Evolutionary conservation across 805 yeast genomes (phyloP).

Genomic region (Saitoella complicata): DNA sequence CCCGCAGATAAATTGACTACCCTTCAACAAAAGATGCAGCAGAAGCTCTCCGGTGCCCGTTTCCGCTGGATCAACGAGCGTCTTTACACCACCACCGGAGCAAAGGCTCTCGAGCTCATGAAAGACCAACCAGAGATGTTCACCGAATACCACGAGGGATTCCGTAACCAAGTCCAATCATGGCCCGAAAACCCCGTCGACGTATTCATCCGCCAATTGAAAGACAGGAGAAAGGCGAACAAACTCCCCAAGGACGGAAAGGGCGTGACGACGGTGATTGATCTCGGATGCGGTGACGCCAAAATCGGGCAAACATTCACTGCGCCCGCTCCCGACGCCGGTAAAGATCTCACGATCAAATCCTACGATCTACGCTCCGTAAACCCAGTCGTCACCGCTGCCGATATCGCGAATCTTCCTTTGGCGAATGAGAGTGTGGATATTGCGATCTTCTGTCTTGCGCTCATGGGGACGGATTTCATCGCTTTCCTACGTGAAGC

Average conservation of each 20-base stretch:
- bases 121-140: constrained; percentile 72
- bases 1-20: constrained; percentile 44
- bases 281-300: constrained; percentile 99
- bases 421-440: constrained; percentile 62
- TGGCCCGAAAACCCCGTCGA: constrained; percentile 99
- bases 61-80: constrained; percentile 98
- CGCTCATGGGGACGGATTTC: constrained; percentile 95
- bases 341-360: constrained; percentile 42
- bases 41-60: constrained; percentile 82
- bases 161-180: constrained; percentile 80
- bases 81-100: constrained; percentile 73
- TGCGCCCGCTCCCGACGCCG: constrained; percentile 23
- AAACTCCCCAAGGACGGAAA: constrained; percentile 36
- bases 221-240: constrained; percentile 14
- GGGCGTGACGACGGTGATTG: constrained; percentile 68
- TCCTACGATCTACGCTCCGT: constrained; percentile 71
- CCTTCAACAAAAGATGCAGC: constrained; percentile 88
- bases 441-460: constrained; percentile 76
- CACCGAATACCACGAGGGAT: constrained; percentile 91
- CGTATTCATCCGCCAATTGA: constrained; percentile 60
- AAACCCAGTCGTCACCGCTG: constrained; percentile 88
- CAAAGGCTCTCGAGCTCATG: constrained; percentile 56
- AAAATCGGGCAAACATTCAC: constrained; percentile 57
- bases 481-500: constrained; percentile 86
- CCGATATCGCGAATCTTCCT: constrained; percentile 87